Evolutionary conservation across 2,329 filamentous ascomycete genomes (phyloP).

Genomic region (Fusarium euwallaceae): DNA sequence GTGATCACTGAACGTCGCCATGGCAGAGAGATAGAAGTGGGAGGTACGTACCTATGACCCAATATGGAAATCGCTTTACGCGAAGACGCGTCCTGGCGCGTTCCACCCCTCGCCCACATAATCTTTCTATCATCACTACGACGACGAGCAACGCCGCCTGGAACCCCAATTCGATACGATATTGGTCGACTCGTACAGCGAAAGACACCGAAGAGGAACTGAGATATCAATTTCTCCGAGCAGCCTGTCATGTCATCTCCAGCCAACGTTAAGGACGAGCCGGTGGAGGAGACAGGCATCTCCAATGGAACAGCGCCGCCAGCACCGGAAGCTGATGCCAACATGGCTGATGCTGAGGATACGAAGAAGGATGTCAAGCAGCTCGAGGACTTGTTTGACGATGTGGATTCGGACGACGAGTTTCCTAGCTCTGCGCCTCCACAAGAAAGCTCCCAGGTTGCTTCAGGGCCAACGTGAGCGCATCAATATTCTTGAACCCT

Average conservation of each 20-base stretch:
- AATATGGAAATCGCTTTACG: conserved; percentile 43
- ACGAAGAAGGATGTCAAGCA: conserved; percentile 61
- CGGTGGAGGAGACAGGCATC: conserved; percentile 42
- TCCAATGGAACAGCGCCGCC: conserved; percentile 25
- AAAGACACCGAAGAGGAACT: not conserved
- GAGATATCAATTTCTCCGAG: conserved; percentile 42
- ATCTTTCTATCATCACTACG: conserved; percentile 33
- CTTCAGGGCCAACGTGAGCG: conserved; percentile 60
- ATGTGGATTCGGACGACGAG: conserved; percentile 72
- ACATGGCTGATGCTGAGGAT: conserved; percentile 44
- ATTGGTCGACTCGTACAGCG: not conserved
- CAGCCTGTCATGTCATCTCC: conserved; percentile 44
- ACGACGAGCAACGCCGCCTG: conserved; percentile 29
- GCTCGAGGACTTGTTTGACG: conserved; percentile 70
- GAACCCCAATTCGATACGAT: conserved; percentile 2
- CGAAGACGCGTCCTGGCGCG: conserved; percentile 43
- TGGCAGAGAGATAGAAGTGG: not conserved
- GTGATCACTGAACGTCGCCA: not conserved
- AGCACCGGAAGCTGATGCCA: conserved; percentile 34
- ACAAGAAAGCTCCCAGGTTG: conserved; percentile 56
- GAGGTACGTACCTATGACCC: conserved; percentile 28
- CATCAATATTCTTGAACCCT: not conserved
- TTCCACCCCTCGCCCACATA: conserved; percentile 27
- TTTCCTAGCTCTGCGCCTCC: conserved; percentile 65
- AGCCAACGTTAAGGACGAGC: conserved; percentile 46